Evolutionary conservation across 176 grass and related monocot species (phyloP).

Genomic region (Poa pratensis): DNA sequence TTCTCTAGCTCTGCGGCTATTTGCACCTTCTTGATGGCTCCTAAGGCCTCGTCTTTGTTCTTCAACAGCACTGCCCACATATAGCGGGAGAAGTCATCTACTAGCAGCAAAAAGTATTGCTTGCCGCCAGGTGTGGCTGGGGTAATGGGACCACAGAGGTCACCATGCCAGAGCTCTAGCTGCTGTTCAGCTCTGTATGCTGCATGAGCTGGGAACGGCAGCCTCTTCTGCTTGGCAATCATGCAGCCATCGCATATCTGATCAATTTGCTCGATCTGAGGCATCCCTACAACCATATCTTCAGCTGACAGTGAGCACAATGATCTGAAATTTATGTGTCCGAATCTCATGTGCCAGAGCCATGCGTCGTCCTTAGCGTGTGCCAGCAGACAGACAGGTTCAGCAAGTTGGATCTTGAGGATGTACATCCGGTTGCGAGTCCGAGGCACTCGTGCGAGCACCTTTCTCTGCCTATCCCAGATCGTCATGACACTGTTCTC

Average conservation of each 20-base stretch:
- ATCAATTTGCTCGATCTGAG: background rate
- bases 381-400: too few relatives aligned
- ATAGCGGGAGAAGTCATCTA: background rate
- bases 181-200: background rate
- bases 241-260: background rate
- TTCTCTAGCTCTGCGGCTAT: background rate
- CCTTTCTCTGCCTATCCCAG: background rate
- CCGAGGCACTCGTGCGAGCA: background rate
- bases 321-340: background rate
- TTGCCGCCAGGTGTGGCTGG: background rate
- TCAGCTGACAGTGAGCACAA: rapidly evolving
- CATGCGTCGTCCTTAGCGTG: background rate
- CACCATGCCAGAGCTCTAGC: background rate
- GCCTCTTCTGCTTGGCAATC: background rate
- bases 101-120: background rate
- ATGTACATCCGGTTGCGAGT: too few relatives aligned
- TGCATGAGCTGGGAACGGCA: background rate
- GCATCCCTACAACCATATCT: background rate
- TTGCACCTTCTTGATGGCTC: too few relatives aligned
- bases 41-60: too few relatives aligned
- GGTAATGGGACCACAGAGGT: background rate
- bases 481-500: background rate
- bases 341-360: background rate
- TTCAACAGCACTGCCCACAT: background rate
- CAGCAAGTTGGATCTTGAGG: background rate